A percentile compares a stretch with the other conserved stretches of the same genome.
phyloP scores from a whole-genome alignment of 2,329 filamentous ascomycete species.

The Scedosporium dehoogii region DNA sequence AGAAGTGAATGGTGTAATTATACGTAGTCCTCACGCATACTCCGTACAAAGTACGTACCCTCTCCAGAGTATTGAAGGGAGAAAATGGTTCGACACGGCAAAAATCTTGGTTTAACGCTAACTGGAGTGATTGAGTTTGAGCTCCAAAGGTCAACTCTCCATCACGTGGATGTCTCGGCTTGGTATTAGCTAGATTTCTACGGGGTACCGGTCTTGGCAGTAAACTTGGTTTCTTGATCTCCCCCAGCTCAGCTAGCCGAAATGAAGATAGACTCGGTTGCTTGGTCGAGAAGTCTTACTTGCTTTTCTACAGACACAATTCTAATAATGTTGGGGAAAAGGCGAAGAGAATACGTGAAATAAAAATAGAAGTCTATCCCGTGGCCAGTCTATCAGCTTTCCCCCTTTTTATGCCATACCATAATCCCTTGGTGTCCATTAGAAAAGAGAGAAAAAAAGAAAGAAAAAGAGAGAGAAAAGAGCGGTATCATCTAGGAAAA shows the following conservation, averaged over 20 bases:
- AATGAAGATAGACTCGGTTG: neutral
- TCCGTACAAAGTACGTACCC: too few relatives aligned
- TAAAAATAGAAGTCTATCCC: neutral
- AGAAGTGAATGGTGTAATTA: too few relatives aligned
- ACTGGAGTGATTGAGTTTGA: neutral
- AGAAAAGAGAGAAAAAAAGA: neutral
- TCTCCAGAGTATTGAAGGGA: too few relatives aligned
- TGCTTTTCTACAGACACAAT: neutral
- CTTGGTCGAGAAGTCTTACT: neutral
- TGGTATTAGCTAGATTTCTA: neutral
- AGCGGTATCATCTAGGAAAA: neutral
- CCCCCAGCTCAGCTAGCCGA: neutral
- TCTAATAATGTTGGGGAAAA: neutral
- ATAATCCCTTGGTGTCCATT: too few relatives aligned
- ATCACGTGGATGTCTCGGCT: neutral
- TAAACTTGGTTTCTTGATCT: neutral
- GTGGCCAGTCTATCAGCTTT: neutral
- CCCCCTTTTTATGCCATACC: neutral
- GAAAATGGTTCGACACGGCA: too few relatives aligned
- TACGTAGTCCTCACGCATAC: too few relatives aligned
- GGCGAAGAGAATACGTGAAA: neutral
- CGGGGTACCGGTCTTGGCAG: neutral
- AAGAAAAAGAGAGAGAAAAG: neutral
- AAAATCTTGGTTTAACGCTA: too few relatives aligned
- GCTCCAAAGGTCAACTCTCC: neutral